Evolutionary conservation across 2,329 filamentous ascomycete genomes (phyloP).

Genomic region (Massarina eburnea): DNA sequence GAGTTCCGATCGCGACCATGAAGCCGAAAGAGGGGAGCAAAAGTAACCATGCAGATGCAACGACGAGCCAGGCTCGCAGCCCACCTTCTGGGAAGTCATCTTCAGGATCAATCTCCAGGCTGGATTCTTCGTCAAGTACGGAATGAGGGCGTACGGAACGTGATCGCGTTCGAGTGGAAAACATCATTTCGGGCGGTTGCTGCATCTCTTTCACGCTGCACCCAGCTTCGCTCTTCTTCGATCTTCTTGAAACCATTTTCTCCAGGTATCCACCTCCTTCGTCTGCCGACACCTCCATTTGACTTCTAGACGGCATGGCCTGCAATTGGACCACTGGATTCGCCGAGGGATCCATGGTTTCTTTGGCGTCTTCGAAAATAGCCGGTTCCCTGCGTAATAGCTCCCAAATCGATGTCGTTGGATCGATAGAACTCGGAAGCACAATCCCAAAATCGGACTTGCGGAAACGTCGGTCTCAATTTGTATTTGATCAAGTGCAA

Average conservation of each 20-base stretch:
- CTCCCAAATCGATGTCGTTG: not conserved
- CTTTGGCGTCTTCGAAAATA: not conserved
- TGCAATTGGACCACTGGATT: slow-evolving; percentile 30
- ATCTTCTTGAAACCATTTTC: slow-evolving; percentile 7
- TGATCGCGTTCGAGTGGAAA: slow-evolving; percentile 4
- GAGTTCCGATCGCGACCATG: slow-evolving; percentile 62
- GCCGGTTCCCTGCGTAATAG: no score
- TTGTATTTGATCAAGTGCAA: not conserved
- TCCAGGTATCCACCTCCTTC: slow-evolving; percentile 20
- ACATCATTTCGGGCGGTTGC: slow-evolving; percentile 16
- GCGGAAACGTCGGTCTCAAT: not conserved
- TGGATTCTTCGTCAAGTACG: slow-evolving; percentile 11
- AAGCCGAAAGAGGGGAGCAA: slow-evolving; percentile 41
- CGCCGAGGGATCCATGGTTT: slow-evolving; percentile 29
- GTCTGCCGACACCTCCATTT: slow-evolving; percentile 6
- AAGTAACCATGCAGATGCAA: slow-evolving; percentile 39
- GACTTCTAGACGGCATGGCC: slow-evolving; percentile 12
- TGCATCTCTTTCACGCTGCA: slow-evolving; percentile 2
- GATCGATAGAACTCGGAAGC: not conserved
- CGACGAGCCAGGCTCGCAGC: slow-evolving; percentile 44
- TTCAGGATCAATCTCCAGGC: slow-evolving; percentile 20
- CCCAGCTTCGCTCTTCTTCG: slow-evolving; percentile 9
- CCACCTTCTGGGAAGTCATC: slow-evolving; percentile 44
- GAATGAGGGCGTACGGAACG: not conserved
- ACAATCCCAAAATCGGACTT: not conserved